These are phyloP conservation scores for Pezicula carpinea DNA, from an alignment of 2,329 filamentous ascomycete genomes.

Conservation along the genomic window DNA sequence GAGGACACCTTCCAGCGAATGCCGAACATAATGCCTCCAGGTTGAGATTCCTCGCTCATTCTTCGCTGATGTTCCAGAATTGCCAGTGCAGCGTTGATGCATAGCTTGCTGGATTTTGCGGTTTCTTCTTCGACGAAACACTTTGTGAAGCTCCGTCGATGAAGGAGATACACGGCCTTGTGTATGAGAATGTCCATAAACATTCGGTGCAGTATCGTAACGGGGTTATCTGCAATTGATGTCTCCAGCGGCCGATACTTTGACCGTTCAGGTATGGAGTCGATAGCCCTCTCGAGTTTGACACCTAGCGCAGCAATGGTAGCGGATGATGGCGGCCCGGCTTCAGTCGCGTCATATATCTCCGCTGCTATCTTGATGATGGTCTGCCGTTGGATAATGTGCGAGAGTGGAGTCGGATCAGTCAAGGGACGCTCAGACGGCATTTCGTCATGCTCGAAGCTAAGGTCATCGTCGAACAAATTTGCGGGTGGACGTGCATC, in stretches of 20 bases:
- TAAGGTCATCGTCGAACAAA: slow-evolving; percentile 59
- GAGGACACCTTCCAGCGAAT: not conserved
- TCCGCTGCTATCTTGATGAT: slow-evolving; percentile 41
- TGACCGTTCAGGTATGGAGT: not conserved
- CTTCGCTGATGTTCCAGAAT: slow-evolving; percentile 41
- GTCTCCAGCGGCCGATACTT: not conserved
- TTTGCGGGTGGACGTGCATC: slow-evolving; percentile 58
- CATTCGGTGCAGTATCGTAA: not conserved
- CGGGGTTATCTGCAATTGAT: not conserved
- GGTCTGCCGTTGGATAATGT: slow-evolving; percentile 47
- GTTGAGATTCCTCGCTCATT: not conserved
- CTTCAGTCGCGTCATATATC: slow-evolving; percentile 39
- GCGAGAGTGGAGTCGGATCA: slow-evolving; percentile 54
- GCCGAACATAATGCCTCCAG: not conserved
- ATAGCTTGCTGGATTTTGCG: slow-evolving; percentile 45
- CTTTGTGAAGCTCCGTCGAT: not conserved
- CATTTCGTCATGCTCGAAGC: slow-evolving; percentile 45
- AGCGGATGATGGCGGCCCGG: slow-evolving; percentile 36
- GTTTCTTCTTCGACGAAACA: slow-evolving; percentile 42
- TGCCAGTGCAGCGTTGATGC: slow-evolving; percentile 41
- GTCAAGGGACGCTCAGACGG: slow-evolving; percentile 51
- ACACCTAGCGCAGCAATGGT: slow-evolving; percentile 23
- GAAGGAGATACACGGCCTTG: slow-evolving; percentile 1
- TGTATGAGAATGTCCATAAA: not conserved
- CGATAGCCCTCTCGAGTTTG: not conserved